These are phyloP conservation scores for Calvatia gigantea DNA, from an alignment of 768 basidiomycete species.

Conservation along the genomic window DNA sequence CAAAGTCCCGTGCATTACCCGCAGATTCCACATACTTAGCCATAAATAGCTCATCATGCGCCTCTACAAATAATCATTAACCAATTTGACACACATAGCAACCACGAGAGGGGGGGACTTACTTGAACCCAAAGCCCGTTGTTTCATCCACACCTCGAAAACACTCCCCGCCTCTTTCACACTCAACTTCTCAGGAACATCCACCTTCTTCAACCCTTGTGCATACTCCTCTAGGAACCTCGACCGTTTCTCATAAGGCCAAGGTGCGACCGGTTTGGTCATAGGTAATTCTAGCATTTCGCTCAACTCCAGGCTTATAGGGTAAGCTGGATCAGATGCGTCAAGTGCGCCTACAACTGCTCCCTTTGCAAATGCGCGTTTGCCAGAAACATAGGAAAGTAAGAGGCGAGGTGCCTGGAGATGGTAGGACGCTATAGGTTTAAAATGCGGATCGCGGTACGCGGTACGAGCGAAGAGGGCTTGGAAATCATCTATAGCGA, in stretches of 20 bases:
- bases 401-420: constrained; percentile 75
- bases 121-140: background rate
- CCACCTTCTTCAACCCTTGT: constrained; percentile 12
- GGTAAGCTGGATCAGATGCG: constrained; percentile 54
- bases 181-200: constrained; percentile 31
- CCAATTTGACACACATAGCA: too few species aligned
- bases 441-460: constrained; percentile 75
- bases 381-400: constrained; percentile 76
- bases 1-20: constrained; percentile 80
- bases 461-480: constrained; percentile 63
- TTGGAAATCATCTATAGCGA: constrained; percentile 89
- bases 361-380: constrained; percentile 59
- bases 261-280: constrained; percentile 18
- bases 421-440: constrained; percentile 68
- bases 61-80: too few species aligned
- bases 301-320: constrained; percentile 57
- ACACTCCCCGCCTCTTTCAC: constrained; percentile 68
- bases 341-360: constrained; percentile 72
- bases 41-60: constrained; percentile 70
- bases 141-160: constrained; percentile 49
- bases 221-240: constrained; percentile 48
- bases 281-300: constrained; percentile 52
- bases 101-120: too few species aligned
- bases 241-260: constrained; percentile 54
- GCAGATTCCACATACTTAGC: constrained; percentile 73